Evolutionary conservation across 371 early-diverging fungal genomes (phyloP).

Genomic region (Mortierella polycephala): DNA sequence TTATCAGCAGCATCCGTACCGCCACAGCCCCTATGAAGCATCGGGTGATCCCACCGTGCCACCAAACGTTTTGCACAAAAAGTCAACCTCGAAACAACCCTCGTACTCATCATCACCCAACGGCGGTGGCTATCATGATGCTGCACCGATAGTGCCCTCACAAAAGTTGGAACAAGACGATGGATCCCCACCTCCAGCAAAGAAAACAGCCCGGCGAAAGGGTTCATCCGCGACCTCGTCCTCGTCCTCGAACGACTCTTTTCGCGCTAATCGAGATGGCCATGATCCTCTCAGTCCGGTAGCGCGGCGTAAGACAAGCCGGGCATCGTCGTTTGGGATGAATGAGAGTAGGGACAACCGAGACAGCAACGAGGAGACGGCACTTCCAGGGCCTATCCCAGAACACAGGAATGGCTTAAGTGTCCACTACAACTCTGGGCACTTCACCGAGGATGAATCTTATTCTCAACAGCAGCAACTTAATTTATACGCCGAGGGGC

Average conservation of each 20-base stretch:
- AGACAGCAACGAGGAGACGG: constrained; percentile 17
- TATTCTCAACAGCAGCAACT: constrained; percentile 10
- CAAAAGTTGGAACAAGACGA: constrained; percentile 1
- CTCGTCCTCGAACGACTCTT: constrained; percentile 9
- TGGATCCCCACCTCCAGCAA: constrained; percentile 8
- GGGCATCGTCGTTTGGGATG: constrained; percentile 13
- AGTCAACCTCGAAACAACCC: constrained; percentile 15
- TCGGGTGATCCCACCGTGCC: background rate
- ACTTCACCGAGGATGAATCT: constrained; percentile 4
- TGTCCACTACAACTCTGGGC: background rate
- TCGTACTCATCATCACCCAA: constrained; percentile 26
- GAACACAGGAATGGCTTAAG: constrained; percentile 24
- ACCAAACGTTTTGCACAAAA: background rate
- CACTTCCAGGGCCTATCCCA: constrained; percentile 12
- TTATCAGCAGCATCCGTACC: constrained; percentile 17
- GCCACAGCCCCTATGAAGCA: background rate
- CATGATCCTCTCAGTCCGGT: constrained; percentile 5
- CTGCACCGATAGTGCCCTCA: no score
- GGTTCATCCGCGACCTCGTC: constrained; percentile 25
- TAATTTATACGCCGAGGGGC: constrained; percentile 1
- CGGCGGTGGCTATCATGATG: background rate
- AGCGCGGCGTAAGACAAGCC: constrained; percentile 20
- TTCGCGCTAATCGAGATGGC: constrained; percentile 25
- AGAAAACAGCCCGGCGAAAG: constrained; percentile 37
- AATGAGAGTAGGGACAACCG: constrained; percentile 6